Conservation (phyloP, 768 basidiomycete species). For the Mycena kentingensis region DNA sequence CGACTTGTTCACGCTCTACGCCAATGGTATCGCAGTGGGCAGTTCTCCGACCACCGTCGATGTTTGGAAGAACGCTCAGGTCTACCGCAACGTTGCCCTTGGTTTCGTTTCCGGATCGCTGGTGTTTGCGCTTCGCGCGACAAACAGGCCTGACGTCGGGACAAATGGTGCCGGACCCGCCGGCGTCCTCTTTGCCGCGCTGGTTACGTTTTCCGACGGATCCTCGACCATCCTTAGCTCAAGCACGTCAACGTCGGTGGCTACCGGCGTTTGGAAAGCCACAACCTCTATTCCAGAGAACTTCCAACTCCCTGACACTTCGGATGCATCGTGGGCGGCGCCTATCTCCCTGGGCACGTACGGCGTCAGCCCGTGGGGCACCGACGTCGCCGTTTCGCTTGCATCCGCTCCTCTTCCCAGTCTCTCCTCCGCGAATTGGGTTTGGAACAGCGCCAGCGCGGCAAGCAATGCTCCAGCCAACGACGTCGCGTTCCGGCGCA, state of each 20-base stretch:
- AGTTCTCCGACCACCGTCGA: constrained; percentile 24
- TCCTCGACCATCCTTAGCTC: constrained; percentile 26
- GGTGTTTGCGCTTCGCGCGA: constrained; percentile 32
- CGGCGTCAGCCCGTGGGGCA: constrained; percentile 32
- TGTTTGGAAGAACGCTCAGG: constrained; percentile 31
- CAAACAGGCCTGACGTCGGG: constrained; percentile 22
- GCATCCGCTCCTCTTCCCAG: constrained; percentile 16
- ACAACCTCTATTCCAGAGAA: constrained; percentile 24
- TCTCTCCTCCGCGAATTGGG: constrained; percentile 29
- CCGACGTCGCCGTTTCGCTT: constrained; percentile 22
- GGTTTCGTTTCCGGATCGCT: constrained; percentile 14
- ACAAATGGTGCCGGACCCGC: constrained; percentile 28
- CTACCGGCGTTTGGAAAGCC: constrained; percentile 24
- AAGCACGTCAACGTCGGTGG: constrained; percentile 4
- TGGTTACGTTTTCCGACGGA: constrained; percentile 31
- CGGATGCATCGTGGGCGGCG: constrained; percentile 27
- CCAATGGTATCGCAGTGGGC: constrained; percentile 30
- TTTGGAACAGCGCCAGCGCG: constrained; percentile 28
- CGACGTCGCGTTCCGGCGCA: constrained; percentile 32
- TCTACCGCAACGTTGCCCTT: constrained; percentile 24
- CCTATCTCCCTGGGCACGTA: constrained; percentile 25
- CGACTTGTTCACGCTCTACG: constrained; percentile 32
- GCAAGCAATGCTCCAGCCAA: constrained; percentile 24
- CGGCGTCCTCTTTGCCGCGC: constrained; percentile 30
- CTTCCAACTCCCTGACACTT: constrained; percentile 27